Evolutionary conservation across 345 rosid genomes (phyloP), one percentile per base, ranked within the genome.

Genomic region (Hibiscus trionum): DNA sequence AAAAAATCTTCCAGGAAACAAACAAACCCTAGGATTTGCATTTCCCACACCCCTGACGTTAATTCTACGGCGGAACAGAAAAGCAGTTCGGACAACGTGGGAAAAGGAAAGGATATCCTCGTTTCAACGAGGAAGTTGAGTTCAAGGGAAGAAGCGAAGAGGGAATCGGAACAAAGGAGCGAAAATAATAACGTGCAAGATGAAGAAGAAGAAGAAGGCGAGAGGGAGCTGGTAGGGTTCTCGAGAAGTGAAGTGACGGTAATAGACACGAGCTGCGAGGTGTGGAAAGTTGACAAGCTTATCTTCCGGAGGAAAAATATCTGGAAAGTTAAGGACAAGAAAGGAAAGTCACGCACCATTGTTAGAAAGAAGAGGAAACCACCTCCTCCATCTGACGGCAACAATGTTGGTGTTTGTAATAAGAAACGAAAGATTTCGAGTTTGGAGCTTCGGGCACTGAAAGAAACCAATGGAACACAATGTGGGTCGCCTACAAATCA

Each of bases 201-300:
- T 4, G 86, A 63, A 7, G 83, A 61, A 42, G 82, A 71, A 33
- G 85, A 71, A 26, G 90, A 88, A 72, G 79, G 12, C 3, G 47
- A 11, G 47, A 44, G 72, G 77, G 95, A 82, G 80, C 66, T 94
- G 39, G 77, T 84, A 4, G 97, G 97, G 11, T 95, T 83, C 72
- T 90, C 99, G 69, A 90, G 88, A 80, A 90, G 97, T 68, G 99
- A 95, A 75, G 97, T 91, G 81, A 90, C 97, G 3, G 93, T 95
- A 52, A 95, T 95, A 12, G 99, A 95, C 74, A 91, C 97, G 11
- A 90, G 97, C 86, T 85, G 81, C 31, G 74, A 76, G 35, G 83
- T 73, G 72, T 95, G 99, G 99, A 95, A 95, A 84, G 79, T 81
- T 59, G 99, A 95, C 70, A 95, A 95, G 81, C 67, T 90, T 31